phyloP scores from a whole-genome alignment of 306 rosid genomes.

The Pueraria montana region DNA sequence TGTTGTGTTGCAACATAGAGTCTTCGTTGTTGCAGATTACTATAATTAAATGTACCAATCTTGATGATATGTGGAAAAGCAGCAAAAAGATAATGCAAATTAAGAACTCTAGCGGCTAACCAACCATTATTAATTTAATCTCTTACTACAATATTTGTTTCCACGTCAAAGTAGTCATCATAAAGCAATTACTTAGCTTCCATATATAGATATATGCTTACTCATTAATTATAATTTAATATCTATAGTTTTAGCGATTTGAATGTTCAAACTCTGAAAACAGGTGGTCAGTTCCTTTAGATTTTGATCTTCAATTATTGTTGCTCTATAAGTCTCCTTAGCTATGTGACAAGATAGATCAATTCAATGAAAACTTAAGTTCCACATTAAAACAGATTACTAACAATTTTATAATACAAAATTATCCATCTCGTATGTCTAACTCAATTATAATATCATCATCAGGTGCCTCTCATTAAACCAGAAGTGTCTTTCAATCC shows the following conservation, averaged over 20 bases:
- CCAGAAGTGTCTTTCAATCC: constrained; percentile 8
- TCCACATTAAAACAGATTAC: background rate
- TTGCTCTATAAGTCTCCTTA: background rate
- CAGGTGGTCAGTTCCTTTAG: background rate
- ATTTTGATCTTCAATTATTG: background rate
- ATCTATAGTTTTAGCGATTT: background rate
- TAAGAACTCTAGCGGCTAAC: background rate
- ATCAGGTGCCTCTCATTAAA: constrained; percentile 38
- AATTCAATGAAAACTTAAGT: background rate
- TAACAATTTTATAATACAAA: background rate
- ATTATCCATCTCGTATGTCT: background rate
- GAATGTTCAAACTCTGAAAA: background rate
- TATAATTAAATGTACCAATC: background rate
- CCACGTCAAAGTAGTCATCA: background rate
- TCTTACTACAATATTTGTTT: background rate
- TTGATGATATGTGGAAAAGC: background rate
- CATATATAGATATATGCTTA: background rate
- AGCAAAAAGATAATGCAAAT: background rate
- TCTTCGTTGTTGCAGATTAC: background rate
- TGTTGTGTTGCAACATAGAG: background rate
- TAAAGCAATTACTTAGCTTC: background rate
- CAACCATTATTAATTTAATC: background rate
- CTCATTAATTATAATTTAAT: background rate
- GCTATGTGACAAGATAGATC: background rate
- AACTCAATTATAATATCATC: constrained; percentile 12